phyloP scores from a whole-genome alignment of 148 eudicot genomes.

The Rhododendron williamsianum region DNA sequence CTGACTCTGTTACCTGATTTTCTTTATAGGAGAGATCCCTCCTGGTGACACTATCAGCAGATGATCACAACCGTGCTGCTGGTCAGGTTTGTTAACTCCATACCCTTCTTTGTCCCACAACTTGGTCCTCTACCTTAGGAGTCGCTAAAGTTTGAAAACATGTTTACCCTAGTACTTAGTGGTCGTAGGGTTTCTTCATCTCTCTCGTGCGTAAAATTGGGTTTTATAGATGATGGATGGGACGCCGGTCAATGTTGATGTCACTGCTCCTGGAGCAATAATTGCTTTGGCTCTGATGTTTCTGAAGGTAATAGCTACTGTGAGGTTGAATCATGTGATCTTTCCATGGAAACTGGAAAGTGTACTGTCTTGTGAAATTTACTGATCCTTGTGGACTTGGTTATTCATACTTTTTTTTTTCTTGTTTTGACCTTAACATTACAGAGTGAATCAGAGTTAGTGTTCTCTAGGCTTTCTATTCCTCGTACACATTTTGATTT shows the following conservation, averaged over 20 bases:
- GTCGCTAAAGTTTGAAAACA: not conserved
- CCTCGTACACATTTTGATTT: conserved; percentile 79
- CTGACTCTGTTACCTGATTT: conserved; percentile 7
- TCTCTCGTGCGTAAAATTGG: not conserved
- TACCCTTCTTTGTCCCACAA: not conserved
- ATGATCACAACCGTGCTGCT: conserved; percentile 55
- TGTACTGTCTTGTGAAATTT: not conserved
- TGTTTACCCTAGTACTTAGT: not conserved
- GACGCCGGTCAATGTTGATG: conserved; percentile 67
- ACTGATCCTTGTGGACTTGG: not conserved
- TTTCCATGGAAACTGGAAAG: not conserved
- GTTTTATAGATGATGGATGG: conserved; percentile 65
- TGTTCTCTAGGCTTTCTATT: conserved; percentile 75
- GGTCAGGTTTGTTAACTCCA: conserved; percentile 55
- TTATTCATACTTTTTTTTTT: not conserved
- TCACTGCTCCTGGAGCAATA: conserved; percentile 96
- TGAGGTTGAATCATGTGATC: conserved; percentile 1
- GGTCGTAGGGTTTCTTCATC: not conserved
- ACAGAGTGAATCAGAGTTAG: conserved; percentile 87
- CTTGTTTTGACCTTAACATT: not conserved
- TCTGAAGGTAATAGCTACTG: conserved; percentile 57
- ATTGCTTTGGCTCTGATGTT: conserved; percentile 84
- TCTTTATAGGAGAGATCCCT: conserved; percentile 53
- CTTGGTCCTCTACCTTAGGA: not conserved
- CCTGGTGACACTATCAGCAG: conserved; percentile 31